These are phyloP conservation scores for Coffea humblotiana DNA, from an alignment of 305 asterid genomes.

Conservation along the genomic window DNA sequence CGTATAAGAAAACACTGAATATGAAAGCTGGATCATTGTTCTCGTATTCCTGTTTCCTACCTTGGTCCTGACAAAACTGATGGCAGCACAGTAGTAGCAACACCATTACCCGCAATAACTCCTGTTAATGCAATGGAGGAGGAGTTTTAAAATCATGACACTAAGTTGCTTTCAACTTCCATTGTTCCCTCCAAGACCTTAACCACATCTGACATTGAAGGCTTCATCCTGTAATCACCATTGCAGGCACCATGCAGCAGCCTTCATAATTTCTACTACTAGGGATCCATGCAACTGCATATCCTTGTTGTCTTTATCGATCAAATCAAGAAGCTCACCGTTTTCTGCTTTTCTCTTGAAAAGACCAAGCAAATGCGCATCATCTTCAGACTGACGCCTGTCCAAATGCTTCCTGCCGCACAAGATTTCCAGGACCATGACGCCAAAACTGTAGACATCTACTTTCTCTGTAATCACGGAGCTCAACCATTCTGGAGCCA, in stretches of 20 bases:
- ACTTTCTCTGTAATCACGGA: constrained; percentile 39
- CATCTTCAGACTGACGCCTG: constrained; percentile 21
- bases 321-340: constrained; percentile 29
- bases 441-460: constrained; percentile 43
- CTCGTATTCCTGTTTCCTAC: neutral
- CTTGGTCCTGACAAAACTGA: constrained; percentile 5
- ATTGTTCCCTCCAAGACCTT: constrained; percentile 19
- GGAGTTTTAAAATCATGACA: constrained; percentile 5
- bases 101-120: neutral
- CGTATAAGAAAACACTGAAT: no score
- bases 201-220: constrained; percentile 32
- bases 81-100: neutral
- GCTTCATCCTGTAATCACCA: constrained; percentile 21
- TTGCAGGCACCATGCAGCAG: constrained; percentile 35
- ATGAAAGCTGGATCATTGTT: neutral
- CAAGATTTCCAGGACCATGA: constrained; percentile 35
- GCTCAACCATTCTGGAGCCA: constrained; percentile 48
- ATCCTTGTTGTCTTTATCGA: constrained; percentile 26
- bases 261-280: constrained; percentile 27
- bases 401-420: constrained; percentile 39
- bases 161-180: constrained; percentile 22
- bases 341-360: constrained; percentile 31
- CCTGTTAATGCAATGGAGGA: neutral
- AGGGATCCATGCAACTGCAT: constrained; percentile 24
- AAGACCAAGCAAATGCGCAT: constrained; percentile 22